A percentile compares a stretch with the other conserved stretches of the same genome.
Evolutionary conservation across 2,329 filamentous ascomycete species (phyloP).

Genomic region (Xylariaceae sp.): DNA sequence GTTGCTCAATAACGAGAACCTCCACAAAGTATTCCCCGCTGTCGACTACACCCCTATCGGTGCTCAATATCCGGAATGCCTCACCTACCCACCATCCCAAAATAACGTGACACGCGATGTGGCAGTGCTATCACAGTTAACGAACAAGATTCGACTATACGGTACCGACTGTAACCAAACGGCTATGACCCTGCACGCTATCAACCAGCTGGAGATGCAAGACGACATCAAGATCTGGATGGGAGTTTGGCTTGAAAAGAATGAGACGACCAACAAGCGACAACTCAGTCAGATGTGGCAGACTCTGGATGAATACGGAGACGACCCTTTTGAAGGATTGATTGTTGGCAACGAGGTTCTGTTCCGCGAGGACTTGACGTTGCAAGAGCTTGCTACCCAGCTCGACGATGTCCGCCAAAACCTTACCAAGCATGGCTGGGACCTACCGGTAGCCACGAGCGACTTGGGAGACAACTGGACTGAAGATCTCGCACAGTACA

Average conservation of each 20-base stretch:
- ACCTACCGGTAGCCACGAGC: slow-evolving; percentile 78
- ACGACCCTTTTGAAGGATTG: slow-evolving; percentile 71
- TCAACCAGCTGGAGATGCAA: slow-evolving; percentile 70
- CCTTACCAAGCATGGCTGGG: slow-evolving; percentile 62
- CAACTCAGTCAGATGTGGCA: slow-evolving; percentile 83
- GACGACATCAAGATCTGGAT: slow-evolving; percentile 83
- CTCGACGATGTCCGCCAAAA: slow-evolving; percentile 70
- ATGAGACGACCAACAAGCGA: slow-evolving; percentile 77
- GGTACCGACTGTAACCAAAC: slow-evolving; percentile 98
- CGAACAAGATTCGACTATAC: slow-evolving; percentile 83
- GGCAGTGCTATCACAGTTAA: slow-evolving; percentile 85
- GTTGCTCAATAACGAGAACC: slow-evolving; percentile 73
- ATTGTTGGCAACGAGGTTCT: slow-evolving; percentile 81
- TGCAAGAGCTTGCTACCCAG: slow-evolving; percentile 59
- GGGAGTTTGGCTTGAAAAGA: slow-evolving; percentile 87
- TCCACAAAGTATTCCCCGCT: slow-evolving; percentile 92
- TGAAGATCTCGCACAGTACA: slow-evolving; percentile 60
- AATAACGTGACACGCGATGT: slow-evolving; percentile 93
- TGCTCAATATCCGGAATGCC: slow-evolving; percentile 82
- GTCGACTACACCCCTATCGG: slow-evolving; percentile 95
- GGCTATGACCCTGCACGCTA: slow-evolving; percentile 83
- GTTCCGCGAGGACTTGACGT: slow-evolving; percentile 72
- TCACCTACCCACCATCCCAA: slow-evolving; percentile 75
- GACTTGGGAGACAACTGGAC: slow-evolving; percentile 91
- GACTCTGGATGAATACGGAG: slow-evolving; percentile 69